Conservation (phyloP, 345 rosid genomes). For the Theobroma cacao region DNA sequence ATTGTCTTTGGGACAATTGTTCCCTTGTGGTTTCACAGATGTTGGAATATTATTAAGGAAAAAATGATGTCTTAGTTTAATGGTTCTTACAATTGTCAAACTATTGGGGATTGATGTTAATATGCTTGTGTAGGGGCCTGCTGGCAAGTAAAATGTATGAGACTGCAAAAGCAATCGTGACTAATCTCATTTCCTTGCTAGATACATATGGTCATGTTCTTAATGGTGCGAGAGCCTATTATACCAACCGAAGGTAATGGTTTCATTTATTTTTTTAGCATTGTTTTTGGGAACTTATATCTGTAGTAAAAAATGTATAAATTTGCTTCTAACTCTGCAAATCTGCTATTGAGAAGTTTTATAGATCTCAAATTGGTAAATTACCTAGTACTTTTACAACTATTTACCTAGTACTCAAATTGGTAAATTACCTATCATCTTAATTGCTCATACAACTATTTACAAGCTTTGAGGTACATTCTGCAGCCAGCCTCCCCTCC, state of each 20-base stretch:
- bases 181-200: conserved; percentile 63
- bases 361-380: background rate
- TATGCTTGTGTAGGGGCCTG: conserved; percentile 63
- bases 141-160: conserved; percentile 78
- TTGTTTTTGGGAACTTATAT: background rate
- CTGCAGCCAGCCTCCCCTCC: conserved; percentile 86
- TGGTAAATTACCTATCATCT: background rate
- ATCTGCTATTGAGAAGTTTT: background rate
- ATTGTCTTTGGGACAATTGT: background rate
- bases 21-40: background rate
- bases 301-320: background rate
- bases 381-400: background rate
- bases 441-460: background rate
- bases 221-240: conserved; percentile 81
- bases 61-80: background rate
- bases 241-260: conserved; percentile 76
- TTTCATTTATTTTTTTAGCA: background rate
- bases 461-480: background rate
- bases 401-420: too few species aligned
- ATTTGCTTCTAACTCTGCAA: background rate
- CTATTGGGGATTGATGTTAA: background rate
- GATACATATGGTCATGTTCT: conserved; percentile 71
- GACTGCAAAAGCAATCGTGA: conserved; percentile 71
- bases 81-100: background rate
- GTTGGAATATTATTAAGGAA: background rate